Percentiles rank a stretch among this genome's conserved stretches.
Evolutionary conservation across 768 basidiomycete species (phyloP).

Genomic region (Amanita rubescens): DNA sequence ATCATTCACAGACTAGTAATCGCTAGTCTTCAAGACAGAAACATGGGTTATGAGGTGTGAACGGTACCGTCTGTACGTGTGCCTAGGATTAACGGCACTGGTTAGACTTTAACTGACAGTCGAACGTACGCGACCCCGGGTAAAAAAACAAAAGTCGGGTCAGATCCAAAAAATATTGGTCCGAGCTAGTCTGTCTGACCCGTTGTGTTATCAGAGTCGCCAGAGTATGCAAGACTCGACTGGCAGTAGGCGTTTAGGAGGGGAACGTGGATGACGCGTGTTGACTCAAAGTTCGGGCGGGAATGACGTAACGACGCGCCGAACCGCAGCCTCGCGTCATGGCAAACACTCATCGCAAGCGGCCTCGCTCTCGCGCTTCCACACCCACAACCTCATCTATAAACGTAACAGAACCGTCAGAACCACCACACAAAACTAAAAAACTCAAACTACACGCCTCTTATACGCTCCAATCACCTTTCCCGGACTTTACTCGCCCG

Average conservation of each 20-base stretch:
- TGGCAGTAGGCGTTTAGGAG: background rate
- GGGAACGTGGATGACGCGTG: background rate
- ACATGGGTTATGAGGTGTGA: too few species aligned
- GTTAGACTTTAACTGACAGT: too few species aligned
- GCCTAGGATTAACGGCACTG: too few species aligned
- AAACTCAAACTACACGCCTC: constrained; percentile 43
- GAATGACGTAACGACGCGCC: background rate
- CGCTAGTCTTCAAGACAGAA: too few species aligned
- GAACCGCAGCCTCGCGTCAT: background rate
- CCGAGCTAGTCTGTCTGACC: too few species aligned
- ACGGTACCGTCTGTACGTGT: too few species aligned
- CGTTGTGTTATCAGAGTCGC: background rate
- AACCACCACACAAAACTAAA: constrained; percentile 22
- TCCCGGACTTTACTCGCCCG: constrained; percentile 36
- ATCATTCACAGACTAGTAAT: background rate
- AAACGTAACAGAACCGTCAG: background rate
- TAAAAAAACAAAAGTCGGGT: too few species aligned
- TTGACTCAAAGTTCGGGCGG: background rate
- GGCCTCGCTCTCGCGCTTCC: background rate
- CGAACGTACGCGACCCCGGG: too few species aligned
- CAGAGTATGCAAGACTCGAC: background rate
- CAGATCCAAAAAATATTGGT: too few species aligned
- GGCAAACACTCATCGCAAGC: background rate
- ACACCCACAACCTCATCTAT: background rate
- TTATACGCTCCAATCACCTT: constrained; percentile 37